These are phyloP conservation scores for Erythrobasidium hasegawianum DNA, from an alignment of 1,284 basidiomycete genomes.

Conservation along the genomic window DNA sequence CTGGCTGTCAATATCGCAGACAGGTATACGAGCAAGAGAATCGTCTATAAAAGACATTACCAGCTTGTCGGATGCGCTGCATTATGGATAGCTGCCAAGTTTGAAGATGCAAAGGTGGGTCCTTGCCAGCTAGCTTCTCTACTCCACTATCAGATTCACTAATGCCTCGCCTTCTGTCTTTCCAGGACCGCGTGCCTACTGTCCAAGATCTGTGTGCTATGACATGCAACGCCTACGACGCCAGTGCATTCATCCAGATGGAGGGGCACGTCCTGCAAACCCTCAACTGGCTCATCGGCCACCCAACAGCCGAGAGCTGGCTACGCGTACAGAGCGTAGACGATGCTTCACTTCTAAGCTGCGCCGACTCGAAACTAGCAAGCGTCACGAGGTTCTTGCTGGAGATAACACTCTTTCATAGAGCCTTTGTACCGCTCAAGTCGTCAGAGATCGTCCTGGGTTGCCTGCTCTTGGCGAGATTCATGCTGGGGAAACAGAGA, in stretches of 20 bases:
- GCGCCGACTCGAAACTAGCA: slow-evolving; percentile 80
- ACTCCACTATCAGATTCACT: too few relatives aligned
- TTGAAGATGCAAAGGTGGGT: slow-evolving; percentile 77
- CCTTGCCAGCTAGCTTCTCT: too few relatives aligned
- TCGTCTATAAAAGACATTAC: slow-evolving; percentile 98
- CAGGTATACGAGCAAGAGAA: slow-evolving; percentile 95
- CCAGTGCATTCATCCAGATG: slow-evolving; percentile 49
- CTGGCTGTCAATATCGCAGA: slow-evolving; percentile 98
- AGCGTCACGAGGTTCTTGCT: slow-evolving; percentile 95
- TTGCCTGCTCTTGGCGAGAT: slow-evolving; percentile 80
- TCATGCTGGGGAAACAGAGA: slow-evolving; percentile 48
- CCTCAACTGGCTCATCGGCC: slow-evolving; percentile 92
- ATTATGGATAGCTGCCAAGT: slow-evolving; percentile 98
- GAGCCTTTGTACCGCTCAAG: slow-evolving; percentile 82
- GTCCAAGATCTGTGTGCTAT: slow-evolving; percentile 90
- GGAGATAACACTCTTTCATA: slow-evolving; percentile 96
- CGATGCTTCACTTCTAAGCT: slow-evolving; percentile 50
- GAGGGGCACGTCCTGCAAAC: slow-evolving; percentile 91
- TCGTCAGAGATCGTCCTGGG: slow-evolving; percentile 84
- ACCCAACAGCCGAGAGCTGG: slow-evolving; percentile 97
- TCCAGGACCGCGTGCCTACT: slow-evolving; percentile 82
- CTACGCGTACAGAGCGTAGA: slow-evolving; percentile 60
- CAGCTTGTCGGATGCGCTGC: slow-evolving; percentile 96
- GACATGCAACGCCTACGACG: slow-evolving; percentile 53
- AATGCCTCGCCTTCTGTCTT: neutral